Evolutionary conservation across 1,139 yeast species (phyloP).

Genomic region (Candida albicans): DNA sequence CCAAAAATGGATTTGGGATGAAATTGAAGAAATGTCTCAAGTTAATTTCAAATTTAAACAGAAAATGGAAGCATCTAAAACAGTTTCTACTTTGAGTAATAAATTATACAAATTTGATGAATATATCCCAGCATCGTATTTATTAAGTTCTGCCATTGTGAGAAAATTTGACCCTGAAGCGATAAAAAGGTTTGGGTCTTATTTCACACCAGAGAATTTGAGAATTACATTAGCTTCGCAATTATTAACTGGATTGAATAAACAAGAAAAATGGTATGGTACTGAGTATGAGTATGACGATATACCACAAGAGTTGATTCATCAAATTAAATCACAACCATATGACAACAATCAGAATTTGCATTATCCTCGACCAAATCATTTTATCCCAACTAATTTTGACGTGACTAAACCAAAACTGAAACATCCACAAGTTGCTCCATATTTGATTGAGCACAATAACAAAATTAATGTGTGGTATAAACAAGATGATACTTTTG

Average conservation of each 20-base stretch:
- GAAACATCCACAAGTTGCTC: slow-evolving; percentile 33
- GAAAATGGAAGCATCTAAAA: slow-evolving; percentile 60
- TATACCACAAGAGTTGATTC: slow-evolving; percentile 40
- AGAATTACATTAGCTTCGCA: slow-evolving; percentile 60
- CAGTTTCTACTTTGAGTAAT: slow-evolving; percentile 54
- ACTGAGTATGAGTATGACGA: slow-evolving; percentile 64
- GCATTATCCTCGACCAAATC: slow-evolving; percentile 68
- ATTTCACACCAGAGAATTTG: slow-evolving; percentile 59
- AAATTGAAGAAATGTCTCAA: slow-evolving; percentile 45
- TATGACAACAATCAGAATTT: slow-evolving; percentile 42
- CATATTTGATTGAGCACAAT: slow-evolving; percentile 37
- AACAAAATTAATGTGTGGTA: slow-evolving; percentile 64
- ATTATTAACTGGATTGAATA: slow-evolving; percentile 37
- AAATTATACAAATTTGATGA: slow-evolving; percentile 39
- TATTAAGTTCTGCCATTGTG: slow-evolving; percentile 59
- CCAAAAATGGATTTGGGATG: slow-evolving; percentile 56
- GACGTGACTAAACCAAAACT: slow-evolving; percentile 48
- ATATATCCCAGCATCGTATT: slow-evolving; percentile 60
- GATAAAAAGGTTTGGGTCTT: slow-evolving; percentile 51
- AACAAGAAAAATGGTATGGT: slow-evolving; percentile 84
- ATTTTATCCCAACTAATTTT: slow-evolving; percentile 79
- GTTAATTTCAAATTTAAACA: slow-evolving; percentile 66
- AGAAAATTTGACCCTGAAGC: slow-evolving; percentile 58
- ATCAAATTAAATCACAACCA: slow-evolving; percentile 13
- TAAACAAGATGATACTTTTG: slow-evolving; percentile 86